Percentiles rank a stretch among this genome's conserved stretches.
Evolutionary conservation across 352 stramenopile species (phyloP).

Genomic region (Phytophthora pini): DNA sequence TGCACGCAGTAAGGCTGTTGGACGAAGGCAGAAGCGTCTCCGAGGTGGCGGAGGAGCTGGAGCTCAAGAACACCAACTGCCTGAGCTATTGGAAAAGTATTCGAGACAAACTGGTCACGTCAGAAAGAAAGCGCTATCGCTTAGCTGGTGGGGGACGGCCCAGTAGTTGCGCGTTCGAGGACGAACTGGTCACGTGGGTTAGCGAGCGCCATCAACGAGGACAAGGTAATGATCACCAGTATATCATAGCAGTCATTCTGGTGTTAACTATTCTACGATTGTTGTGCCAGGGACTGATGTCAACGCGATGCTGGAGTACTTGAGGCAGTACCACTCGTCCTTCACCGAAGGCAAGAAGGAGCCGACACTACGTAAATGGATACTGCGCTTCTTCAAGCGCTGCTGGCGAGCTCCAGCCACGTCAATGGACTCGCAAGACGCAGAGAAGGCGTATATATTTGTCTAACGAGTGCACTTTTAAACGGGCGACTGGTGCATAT

Average conservation of each 20-base stretch:
- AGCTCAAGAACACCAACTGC: conserved; percentile 74
- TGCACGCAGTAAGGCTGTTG: conserved; percentile 71
- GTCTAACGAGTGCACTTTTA: conserved; percentile 42
- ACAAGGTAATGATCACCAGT: conserved; percentile 33
- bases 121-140: conserved; percentile 80
- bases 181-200: conserved; percentile 78
- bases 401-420: conserved; percentile 55
- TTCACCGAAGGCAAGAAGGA: conserved; percentile 88
- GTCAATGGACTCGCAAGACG: conserved; percentile 48
- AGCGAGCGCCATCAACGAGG: conserved; percentile 70
- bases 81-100: conserved; percentile 83
- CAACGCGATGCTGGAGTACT: conserved; percentile 72
- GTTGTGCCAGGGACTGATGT: conserved; percentile 59
- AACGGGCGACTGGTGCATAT: conserved; percentile 33
- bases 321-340: conserved; percentile 62
- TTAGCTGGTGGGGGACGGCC: conserved; percentile 66
- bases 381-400: conserved; percentile 84
- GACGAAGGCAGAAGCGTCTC: conserved; percentile 72
- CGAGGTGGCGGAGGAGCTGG: conserved; percentile 68
- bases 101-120: conserved; percentile 70
- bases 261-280: conserved; percentile 1
- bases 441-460: conserved; percentile 64
- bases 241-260: not conserved
- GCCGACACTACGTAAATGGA: conserved; percentile 80
- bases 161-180: conserved; percentile 79